phyloP scores from a whole-genome alignment of 139 green algal species.

The Microglena sp. region DNA sequence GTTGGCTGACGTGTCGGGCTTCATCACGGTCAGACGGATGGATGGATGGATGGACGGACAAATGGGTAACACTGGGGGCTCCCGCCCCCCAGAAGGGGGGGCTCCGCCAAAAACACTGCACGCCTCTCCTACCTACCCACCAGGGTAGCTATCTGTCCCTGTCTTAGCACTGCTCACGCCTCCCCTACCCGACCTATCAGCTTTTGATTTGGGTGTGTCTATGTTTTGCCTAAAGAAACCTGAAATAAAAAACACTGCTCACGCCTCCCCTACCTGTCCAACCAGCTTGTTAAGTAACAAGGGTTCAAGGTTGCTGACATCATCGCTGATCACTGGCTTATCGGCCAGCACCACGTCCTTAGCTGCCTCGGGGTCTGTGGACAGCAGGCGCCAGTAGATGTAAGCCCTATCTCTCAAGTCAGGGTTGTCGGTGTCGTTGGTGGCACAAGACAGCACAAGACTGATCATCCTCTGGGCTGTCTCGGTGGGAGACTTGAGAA shows the following conservation, averaged over 20 bases:
- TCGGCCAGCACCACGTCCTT: slow-evolving; percentile 83
- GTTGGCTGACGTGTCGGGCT: too few relatives aligned
- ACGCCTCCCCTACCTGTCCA: slow-evolving; percentile 4
- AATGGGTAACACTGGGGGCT: too few relatives aligned
- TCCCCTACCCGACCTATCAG: background rate
- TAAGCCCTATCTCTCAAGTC: slow-evolving; percentile 95
- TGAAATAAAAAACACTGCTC: background rate
- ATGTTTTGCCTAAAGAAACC: too few relatives aligned
- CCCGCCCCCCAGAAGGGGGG: too few relatives aligned
- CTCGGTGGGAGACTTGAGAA: slow-evolving; percentile 88
- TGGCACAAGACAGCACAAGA: slow-evolving; percentile 79
- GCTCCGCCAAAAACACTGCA: too few relatives aligned
- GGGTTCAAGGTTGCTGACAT: slow-evolving; percentile 61
- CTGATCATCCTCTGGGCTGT: slow-evolving; percentile 90
- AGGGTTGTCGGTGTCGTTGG: slow-evolving; percentile 94
- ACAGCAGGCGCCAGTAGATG: slow-evolving; percentile 98
- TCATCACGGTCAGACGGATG: too few relatives aligned
- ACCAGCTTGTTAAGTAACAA: slow-evolving; percentile 59
- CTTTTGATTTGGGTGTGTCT: too few relatives aligned
- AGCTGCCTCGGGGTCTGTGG: slow-evolving; percentile 79
- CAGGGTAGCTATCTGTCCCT: too few relatives aligned
- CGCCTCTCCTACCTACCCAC: too few relatives aligned
- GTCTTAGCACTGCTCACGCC: background rate
- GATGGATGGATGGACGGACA: too few relatives aligned
- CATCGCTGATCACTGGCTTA: slow-evolving; percentile 85